Conservation (phyloP, 345 rosid genomes). For the Garcia nutans region DNA sequence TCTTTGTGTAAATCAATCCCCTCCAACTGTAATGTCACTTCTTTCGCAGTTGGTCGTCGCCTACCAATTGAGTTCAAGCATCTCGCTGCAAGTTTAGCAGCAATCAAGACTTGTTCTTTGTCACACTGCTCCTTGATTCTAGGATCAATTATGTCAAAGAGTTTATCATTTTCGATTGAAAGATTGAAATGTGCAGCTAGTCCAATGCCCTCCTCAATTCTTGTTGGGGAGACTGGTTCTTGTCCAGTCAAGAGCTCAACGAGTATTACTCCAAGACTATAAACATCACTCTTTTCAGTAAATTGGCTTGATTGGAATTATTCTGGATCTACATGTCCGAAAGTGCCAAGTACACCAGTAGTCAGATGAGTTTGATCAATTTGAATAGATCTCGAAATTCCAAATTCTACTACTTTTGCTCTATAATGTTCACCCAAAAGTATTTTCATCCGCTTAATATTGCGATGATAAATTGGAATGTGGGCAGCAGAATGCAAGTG, state of each 20-base stretch:
- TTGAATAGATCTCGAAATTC: constrained; percentile 14
- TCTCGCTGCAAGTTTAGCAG: neutral
- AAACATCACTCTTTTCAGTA: constrained; percentile 27
- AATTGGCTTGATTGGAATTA: constrained; percentile 11
- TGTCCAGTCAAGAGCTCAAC: neutral
- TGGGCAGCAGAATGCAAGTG: constrained; percentile 17
- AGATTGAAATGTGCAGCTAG: neutral
- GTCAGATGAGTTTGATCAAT: constrained; percentile 26
- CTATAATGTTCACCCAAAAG: constrained; percentile 19
- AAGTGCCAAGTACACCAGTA: constrained; percentile 25
- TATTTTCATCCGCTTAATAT: constrained; percentile 16
- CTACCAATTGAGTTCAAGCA: neutral
- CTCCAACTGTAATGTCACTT: neutral
- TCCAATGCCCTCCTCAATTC: neutral
- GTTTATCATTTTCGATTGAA: neutral
- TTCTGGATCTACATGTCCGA: constrained; percentile 26
- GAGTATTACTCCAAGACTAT: constrained; percentile 8
- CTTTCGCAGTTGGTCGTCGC: neutral
- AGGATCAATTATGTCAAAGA: neutral
- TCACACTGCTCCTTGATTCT: neutral
- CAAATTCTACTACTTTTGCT: constrained; percentile 26
- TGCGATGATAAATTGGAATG: constrained; percentile 11
- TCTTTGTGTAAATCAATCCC: neutral
- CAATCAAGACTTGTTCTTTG: neutral
- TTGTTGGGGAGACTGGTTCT: neutral